Conservation (phyloP, 345 rosid species). For the Eucalyptus marginata region DNA sequence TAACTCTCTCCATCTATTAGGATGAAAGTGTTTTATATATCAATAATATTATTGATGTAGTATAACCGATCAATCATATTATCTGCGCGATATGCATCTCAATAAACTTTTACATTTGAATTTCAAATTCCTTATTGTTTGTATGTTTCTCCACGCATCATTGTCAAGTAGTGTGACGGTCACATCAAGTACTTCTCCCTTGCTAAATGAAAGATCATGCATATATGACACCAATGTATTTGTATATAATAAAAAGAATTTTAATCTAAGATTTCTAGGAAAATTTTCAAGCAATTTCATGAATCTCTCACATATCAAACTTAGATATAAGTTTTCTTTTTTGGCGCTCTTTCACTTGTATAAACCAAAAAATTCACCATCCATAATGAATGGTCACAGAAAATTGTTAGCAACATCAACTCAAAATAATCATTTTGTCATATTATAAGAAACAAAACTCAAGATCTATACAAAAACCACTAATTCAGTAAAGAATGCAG, state of each 20-base stretch:
- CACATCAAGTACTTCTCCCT: not conserved
- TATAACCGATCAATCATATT: not conserved
- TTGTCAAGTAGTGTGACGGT: not conserved
- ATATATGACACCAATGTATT: not conserved
- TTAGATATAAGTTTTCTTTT: not conserved
- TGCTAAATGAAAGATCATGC: not conserved
- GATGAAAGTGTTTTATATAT: not conserved
- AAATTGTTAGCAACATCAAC: no score
- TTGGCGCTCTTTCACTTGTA: not conserved
- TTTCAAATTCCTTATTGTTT: fast-evolving
- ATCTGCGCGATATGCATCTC: not conserved
- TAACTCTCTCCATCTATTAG: not conserved
- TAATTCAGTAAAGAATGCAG: not conserved
- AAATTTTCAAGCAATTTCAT: not conserved
- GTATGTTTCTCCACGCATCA: not conserved
- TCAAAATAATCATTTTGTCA: not conserved
- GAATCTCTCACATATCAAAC: not conserved
- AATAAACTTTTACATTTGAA: not conserved
- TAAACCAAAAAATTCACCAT: not conserved
- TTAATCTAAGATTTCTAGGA: not conserved
- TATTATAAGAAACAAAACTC: not conserved
- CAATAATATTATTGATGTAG: not conserved
- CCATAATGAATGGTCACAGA: not conserved
- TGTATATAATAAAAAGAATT: not conserved
- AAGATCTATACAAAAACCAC: not conserved